Base-by-base conservation (phyloP, 179 eudicot genomes). In the Patellifolia procumbens region DNA sequence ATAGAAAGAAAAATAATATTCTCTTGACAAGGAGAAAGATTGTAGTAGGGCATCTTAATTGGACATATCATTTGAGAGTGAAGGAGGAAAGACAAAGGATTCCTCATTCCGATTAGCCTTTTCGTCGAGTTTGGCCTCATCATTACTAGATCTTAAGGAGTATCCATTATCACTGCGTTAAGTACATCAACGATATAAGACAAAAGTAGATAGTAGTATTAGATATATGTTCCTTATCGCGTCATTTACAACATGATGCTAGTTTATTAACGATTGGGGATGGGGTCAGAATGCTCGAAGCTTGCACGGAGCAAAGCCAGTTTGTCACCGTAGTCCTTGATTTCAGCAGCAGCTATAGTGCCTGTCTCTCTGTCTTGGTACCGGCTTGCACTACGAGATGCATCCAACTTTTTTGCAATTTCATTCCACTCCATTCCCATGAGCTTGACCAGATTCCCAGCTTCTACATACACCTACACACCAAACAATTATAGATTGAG, bases 381-480 rank as follows among this genome's bases (percentile, higher is more conserved):
- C 15, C 17, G 68, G 48, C 61, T 59, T 4, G 2, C 5, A n/a
- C 28, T 63, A 11, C 39, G 37, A 0, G 74, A 46, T 34, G 55
- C 61, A 12, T 69, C 51, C 17, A 77, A 39, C 24, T 77, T 72
- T 24, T 2, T 19, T 69, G 70, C 74, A 24, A 77, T 63, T 45
- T 77, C 80, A 32, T 0, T 45, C 75, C 74, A 69, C 0, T 69
- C 56, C 24, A 70, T 29, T 17, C 32, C 46, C 34, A 35, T 28
- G 10, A 77, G 45, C 51, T 10, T 17, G 7, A 15, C 49, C 34
- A 34, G 24, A 3, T 72, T 48, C 15, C 80, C 80, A 7, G 68
- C 75, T 59, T 70, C 73, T 45, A 48, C 80, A 31, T 77, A 77
- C 69, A 77, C 80, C 80, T 77, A 11, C 63, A 52, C 17, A 2